phyloP scores from a whole-genome alignment of 768 basidiomycete genomes.

The Trametes cinnabarina region DNA sequence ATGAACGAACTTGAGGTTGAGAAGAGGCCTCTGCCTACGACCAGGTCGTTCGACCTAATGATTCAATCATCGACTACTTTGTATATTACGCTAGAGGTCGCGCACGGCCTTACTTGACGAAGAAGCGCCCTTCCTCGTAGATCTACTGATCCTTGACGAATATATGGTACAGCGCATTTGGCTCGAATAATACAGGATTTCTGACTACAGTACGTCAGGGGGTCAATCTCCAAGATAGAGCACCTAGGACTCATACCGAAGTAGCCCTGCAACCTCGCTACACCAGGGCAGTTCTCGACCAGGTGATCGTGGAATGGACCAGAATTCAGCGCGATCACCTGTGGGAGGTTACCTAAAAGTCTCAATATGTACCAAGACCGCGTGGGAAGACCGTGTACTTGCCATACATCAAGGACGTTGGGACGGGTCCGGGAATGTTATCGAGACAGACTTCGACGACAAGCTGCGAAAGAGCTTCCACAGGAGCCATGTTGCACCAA shows the following conservation, averaged over 20 bases:
- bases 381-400: not conserved
- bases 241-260: not conserved
- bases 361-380: not conserved
- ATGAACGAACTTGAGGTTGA: too few species aligned
- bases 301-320: not conserved
- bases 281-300: not conserved
- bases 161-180: slow-evolving; percentile 17
- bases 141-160: slow-evolving; percentile 22
- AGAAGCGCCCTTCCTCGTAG: slow-evolving; percentile 16
- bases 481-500: not conserved
- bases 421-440: slow-evolving; percentile 16
- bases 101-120: slow-evolving; percentile 6
- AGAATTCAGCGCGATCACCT: not conserved
- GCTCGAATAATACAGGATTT: not conserved
- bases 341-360: not conserved
- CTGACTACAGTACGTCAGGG: not conserved
- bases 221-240: not conserved
- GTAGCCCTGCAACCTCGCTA: not conserved
- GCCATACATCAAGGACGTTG: slow-evolving; percentile 16
- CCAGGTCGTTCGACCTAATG: too few species aligned
- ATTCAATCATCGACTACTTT: too few species aligned
- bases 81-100: too few species aligned
- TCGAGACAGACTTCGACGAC: not conserved
- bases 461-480: too few species aligned
- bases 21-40: too few species aligned